A percentile compares a stretch with the other conserved stretches of the same genome.
These are phyloP conservation scores for Hura crepitans DNA, from an alignment of 441 rosid genomes.

Conservation along the genomic window DNA sequence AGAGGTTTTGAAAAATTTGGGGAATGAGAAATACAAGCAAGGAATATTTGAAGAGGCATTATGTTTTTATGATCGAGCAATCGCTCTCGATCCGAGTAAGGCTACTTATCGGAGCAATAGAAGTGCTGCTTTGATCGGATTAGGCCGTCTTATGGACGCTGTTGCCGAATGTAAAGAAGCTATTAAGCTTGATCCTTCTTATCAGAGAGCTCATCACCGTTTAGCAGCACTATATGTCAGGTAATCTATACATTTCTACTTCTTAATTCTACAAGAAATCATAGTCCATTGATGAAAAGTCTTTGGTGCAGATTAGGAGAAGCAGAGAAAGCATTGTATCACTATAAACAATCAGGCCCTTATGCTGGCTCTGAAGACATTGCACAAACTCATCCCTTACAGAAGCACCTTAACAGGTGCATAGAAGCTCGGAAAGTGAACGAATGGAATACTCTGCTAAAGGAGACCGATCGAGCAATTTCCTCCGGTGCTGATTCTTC, in stretches of 20 bases:
- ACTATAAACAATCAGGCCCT: constrained; percentile 51
- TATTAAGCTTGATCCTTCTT: constrained; percentile 55
- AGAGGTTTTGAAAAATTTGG: constrained; percentile 58
- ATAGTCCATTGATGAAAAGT: too few relatives aligned
- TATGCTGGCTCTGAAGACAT: constrained; percentile 39
- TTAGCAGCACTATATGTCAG: constrained; percentile 61
- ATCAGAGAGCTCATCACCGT: constrained; percentile 72
- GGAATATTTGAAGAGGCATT: constrained; percentile 70
- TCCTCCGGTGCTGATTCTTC: constrained; percentile 68
- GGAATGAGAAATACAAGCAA: constrained; percentile 67
- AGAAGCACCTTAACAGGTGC: constrained; percentile 44
- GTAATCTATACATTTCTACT: constrained; percentile 25
- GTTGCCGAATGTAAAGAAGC: constrained; percentile 66
- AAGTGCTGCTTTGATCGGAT: constrained; percentile 71
- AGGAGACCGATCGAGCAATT: constrained; percentile 43
- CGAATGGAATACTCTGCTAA: constrained; percentile 50
- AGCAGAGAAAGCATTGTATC: constrained; percentile 62
- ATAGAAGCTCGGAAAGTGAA: constrained; percentile 44
- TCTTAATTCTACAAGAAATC: too few relatives aligned
- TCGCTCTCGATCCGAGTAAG: constrained; percentile 52
- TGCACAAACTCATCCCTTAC: constrained; percentile 48
- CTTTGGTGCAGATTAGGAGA: constrained; percentile 56
- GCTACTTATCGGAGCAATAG: constrained; percentile 67
- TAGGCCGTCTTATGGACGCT: constrained; percentile 66
- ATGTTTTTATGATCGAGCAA: constrained; percentile 62